phyloP scores from a whole-genome alignment of 306 rosid genomes.

The Dalbergia cultrata region DNA sequence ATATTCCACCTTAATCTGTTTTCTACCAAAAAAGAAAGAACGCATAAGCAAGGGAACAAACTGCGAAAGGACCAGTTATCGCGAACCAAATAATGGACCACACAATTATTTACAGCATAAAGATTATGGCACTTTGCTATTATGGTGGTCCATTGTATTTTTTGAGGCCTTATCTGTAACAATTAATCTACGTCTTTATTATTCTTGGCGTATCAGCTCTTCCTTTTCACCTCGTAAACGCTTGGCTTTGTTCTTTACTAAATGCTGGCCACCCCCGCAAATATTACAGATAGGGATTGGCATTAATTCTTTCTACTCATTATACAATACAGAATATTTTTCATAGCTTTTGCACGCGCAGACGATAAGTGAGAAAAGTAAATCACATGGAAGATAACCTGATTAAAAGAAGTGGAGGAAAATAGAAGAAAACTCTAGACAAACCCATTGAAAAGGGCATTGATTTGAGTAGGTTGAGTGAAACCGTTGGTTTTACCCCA shows the following conservation, averaged over 20 bases:
- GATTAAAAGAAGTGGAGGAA: background rate
- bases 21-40: background rate
- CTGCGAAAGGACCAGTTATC: slow-evolving; percentile 37
- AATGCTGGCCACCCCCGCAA: slow-evolving; percentile 27
- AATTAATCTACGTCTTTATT: slow-evolving; percentile 40
- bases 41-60: slow-evolving; percentile 34
- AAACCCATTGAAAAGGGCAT: background rate
- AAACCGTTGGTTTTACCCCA: too few relatives aligned
- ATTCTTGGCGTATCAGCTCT: slow-evolving; percentile 46
- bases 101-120: slow-evolving; percentile 66
- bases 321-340: background rate
- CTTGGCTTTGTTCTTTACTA: slow-evolving; percentile 16
- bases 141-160: slow-evolving; percentile 64
- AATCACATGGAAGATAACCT: background rate
- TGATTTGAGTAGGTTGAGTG: background rate
- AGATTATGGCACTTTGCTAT: slow-evolving; percentile 49
- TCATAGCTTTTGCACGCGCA: background rate
- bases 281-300: slow-evolving; percentile 23
- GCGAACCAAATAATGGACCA: slow-evolving; percentile 65
- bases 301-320: slow-evolving; percentile 6
- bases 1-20: background rate
- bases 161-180: slow-evolving; percentile 42
- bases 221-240: slow-evolving; percentile 20
- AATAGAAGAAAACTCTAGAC: background rate
- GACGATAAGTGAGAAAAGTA: background rate